A percentile compares a stretch with the other conserved stretches of the same genome.
These are phyloP conservation scores for Talaromyces ruber DNA, from an alignment of 495 filamentous ascomycete genomes.

Conservation along the genomic window DNA sequence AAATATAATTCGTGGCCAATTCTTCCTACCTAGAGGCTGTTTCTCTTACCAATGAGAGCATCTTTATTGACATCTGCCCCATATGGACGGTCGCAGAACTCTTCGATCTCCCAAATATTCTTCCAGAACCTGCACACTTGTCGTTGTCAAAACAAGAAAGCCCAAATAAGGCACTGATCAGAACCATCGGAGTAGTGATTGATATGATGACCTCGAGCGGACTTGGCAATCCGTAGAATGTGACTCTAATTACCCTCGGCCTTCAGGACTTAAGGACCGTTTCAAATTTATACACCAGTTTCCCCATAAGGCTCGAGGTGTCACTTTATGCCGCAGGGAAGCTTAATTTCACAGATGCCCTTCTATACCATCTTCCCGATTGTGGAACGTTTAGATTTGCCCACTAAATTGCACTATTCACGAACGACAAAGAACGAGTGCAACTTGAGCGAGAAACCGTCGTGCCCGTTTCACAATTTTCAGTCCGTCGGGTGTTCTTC, in stretches of 20 bases:
- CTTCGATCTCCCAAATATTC: no score
- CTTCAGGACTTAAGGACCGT: neutral
- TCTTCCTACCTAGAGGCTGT: no score
- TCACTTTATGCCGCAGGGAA: neutral
- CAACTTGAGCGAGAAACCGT: neutral
- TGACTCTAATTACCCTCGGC: neutral
- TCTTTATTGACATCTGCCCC: no score
- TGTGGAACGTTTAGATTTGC: neutral
- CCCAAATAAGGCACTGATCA: neutral
- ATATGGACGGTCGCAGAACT: no score
- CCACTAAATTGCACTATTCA: neutral
- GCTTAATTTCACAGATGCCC: neutral
- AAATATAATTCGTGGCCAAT: no score
- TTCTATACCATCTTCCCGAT: no score
- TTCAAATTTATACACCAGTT: neutral
- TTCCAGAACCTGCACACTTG: neutral
- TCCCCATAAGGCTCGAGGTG: neutral
- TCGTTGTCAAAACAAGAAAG: neutral
- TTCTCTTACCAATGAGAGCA: no score
- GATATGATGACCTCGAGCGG: neutral
- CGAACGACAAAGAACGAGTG: neutral
- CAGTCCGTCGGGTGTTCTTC: neutral
- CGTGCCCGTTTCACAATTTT: neutral
- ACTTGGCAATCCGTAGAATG: neutral
- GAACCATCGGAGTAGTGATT: neutral